phyloP scores from a whole-genome alignment of 495 filamentous ascomycete genomes.

The Hyphodiscus hymeniophilus region DNA sequence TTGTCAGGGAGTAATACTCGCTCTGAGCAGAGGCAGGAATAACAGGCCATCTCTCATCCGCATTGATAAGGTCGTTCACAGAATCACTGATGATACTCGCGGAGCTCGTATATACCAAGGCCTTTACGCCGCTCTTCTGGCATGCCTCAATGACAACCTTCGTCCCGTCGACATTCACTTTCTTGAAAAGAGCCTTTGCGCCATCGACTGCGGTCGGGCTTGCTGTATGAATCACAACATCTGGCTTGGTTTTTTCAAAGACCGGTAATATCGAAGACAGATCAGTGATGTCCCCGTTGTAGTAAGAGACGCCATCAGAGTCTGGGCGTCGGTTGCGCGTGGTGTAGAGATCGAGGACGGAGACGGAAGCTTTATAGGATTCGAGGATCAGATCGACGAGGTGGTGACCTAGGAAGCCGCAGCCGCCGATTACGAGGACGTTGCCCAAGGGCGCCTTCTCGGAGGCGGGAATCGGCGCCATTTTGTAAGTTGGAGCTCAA shows the following conservation, averaged over 20 bases:
- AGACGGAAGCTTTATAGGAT: conserved; percentile 51
- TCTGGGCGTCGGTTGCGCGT: conserved; percentile 62
- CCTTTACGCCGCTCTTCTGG: conserved; percentile 70
- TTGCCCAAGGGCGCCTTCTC: conserved; percentile 33
- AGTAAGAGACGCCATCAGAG: conserved; percentile 63
- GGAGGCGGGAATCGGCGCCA: background rate
- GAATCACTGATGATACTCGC: conserved; percentile 83
- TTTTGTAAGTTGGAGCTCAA: background rate
- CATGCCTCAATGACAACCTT: conserved; percentile 68
- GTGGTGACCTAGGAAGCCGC: conserved; percentile 64
- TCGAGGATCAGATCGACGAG: conserved; percentile 53
- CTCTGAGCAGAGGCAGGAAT: conserved; percentile 60
- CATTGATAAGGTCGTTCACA: conserved; percentile 72
- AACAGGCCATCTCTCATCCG: conserved; percentile 79
- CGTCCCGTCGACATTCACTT: conserved; percentile 92
- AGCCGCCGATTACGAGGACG: conserved; percentile 61
- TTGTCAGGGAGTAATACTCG: conserved; percentile 89
- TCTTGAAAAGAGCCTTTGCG: conserved; percentile 55
- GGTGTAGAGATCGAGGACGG: conserved; percentile 81
- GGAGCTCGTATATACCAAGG: conserved; percentile 89
- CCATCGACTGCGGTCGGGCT: conserved; percentile 51
- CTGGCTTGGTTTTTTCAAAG: conserved; percentile 65
- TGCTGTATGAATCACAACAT: conserved; percentile 93
- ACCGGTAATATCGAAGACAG: conserved; percentile 51
- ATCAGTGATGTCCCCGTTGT: conserved; percentile 83